Conservation (phyloP, 2,329 filamentous ascomycete genomes). For the Pseudocercospora fuligena region DNA sequence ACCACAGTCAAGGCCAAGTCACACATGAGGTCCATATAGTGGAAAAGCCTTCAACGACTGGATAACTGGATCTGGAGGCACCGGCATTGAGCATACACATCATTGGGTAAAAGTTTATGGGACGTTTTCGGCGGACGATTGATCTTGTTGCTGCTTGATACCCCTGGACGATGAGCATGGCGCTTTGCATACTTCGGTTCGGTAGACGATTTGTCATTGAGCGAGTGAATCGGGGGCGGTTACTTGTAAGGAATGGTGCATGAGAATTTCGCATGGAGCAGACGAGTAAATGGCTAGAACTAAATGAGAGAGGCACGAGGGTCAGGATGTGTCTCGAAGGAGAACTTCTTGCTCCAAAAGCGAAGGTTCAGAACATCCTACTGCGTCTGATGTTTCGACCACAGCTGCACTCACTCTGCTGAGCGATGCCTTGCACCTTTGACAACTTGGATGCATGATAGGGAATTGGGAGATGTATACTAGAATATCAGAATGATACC, state of each 20-base stretch:
- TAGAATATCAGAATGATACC: constrained; percentile 7
- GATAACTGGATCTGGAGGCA: background rate
- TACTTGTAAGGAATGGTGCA: background rate
- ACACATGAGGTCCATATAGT: background rate
- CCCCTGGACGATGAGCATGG: background rate
- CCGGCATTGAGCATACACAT: background rate
- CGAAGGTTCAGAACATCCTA: no score
- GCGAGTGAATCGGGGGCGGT: background rate
- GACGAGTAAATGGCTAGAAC: background rate
- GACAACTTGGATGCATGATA: background rate
- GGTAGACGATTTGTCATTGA: background rate
- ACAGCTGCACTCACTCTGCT: background rate
- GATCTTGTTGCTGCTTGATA: background rate
- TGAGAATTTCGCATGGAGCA: background rate
- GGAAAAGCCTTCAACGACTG: background rate
- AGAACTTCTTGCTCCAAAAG: no score
- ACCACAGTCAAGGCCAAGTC: constrained; percentile 4
- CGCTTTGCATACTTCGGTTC: background rate
- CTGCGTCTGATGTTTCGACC: no score
- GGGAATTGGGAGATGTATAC: background rate
- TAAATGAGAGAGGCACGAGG: no score
- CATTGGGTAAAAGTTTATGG: background rate
- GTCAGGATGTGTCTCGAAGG: no score
- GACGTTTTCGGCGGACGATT: background rate
- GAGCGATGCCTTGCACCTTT: background rate